These are phyloP conservation scores for Daldinia sp. DNA, from an alignment of 2,329 filamentous ascomycete species.

Conservation along the genomic window DNA sequence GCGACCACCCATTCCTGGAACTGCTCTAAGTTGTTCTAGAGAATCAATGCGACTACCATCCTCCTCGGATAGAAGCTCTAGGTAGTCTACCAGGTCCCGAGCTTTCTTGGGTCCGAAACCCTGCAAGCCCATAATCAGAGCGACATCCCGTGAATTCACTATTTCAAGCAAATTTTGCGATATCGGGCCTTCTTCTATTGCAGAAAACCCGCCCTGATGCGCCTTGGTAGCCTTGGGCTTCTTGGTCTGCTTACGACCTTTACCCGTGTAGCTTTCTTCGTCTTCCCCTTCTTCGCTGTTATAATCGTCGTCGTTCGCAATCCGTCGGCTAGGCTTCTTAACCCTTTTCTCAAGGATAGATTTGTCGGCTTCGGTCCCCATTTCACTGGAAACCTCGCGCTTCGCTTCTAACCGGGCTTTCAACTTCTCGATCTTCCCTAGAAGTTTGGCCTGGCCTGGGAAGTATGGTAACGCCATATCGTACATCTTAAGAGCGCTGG, in stretches of 20 bases:
- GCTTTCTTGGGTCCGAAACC: constrained; percentile 80
- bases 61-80: constrained; percentile 55
- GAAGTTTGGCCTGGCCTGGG: constrained; percentile 80
- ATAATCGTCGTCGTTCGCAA: constrained; percentile 50
- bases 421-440: constrained; percentile 73
- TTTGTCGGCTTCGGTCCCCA: constrained; percentile 13
- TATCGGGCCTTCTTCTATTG: constrained; percentile 45
- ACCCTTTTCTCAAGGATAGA: constrained; percentile 34
- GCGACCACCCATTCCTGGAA: constrained; percentile 66
- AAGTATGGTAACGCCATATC: constrained; percentile 86
- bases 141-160: constrained; percentile 75
- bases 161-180: constrained; percentile 70
- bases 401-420: constrained; percentile 58
- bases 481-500: constrained; percentile 83
- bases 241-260: constrained; percentile 37
- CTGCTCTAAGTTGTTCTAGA: constrained; percentile 59
- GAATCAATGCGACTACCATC: constrained; percentile 56
- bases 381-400: constrained; percentile 27
- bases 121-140: constrained; percentile 70
- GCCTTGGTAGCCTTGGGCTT: constrained; percentile 35
- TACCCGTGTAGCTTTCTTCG: constrained; percentile 45
- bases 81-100: constrained; percentile 63
- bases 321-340: constrained; percentile 48
- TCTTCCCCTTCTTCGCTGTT: constrained; percentile 54
- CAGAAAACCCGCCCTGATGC: not conserved